Percentiles rank a stretch among this genome's conserved stretches.
phyloP scores from a whole-genome alignment of 2,329 filamentous ascomycete species.

The Phialocephala sp. region DNA sequence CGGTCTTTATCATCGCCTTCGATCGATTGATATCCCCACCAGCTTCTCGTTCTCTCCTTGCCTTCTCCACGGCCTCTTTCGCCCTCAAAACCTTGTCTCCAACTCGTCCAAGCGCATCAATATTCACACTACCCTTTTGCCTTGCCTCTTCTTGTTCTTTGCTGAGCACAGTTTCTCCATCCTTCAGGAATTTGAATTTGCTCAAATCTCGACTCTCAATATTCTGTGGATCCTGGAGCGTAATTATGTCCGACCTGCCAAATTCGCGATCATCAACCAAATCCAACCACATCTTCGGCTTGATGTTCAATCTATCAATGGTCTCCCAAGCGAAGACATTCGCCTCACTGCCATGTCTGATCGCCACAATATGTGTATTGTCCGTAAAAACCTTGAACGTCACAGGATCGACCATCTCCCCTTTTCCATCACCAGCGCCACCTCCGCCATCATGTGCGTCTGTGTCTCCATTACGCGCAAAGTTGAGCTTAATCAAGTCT shows the following conservation, averaged over 20 bases:
- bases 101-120: slow-evolving; percentile 76
- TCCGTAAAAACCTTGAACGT: slow-evolving; percentile 98
- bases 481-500: slow-evolving; percentile 89
- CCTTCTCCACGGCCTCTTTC: slow-evolving; percentile 91
- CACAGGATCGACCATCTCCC: slow-evolving; percentile 92
- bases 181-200: slow-evolving; percentile 86
- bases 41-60: slow-evolving; percentile 74
- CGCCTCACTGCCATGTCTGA: slow-evolving; percentile 79
- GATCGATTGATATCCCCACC: slow-evolving; percentile 62
- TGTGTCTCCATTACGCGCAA: slow-evolving; percentile 84
- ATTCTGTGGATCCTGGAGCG: slow-evolving; percentile 94
- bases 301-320: slow-evolving; percentile 92
- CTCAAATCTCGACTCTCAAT: slow-evolving; percentile 80
- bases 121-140: slow-evolving; percentile 74
- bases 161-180: slow-evolving; percentile 74
- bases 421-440: slow-evolving; percentile 62
- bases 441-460: slow-evolving; percentile 51
- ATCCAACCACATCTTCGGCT: slow-evolving; percentile 94
- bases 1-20: slow-evolving; percentile 46
- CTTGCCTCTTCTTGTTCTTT: slow-evolving; percentile 73
- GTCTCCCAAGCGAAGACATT: slow-evolving; percentile 98
- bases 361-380: slow-evolving; percentile 94
- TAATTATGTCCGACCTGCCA: slow-evolving; percentile 89
- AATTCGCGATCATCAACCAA: slow-evolving; percentile 88
- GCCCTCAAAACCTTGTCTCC: slow-evolving; percentile 86